Conservation (phyloP, 352 stramenopile species). For the Globisporangium heterothallicum region DNA sequence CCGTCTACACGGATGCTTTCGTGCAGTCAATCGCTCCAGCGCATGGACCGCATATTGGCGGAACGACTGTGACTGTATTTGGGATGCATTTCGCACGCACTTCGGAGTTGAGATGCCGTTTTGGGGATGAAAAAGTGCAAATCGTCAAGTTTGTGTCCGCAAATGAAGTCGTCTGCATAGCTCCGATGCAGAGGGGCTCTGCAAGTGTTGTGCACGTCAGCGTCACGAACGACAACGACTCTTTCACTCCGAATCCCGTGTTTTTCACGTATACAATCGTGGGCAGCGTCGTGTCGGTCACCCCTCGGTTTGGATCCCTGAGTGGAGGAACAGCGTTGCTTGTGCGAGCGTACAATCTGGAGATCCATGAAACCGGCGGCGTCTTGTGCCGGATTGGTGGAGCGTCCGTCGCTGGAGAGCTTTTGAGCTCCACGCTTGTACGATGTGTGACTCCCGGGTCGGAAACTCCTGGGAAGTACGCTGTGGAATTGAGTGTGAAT, state of each 20-base stretch:
- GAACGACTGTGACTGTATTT: slow-evolving; percentile 78
- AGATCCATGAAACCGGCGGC: slow-evolving; percentile 26
- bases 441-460: slow-evolving; percentile 41
- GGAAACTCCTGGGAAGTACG: slow-evolving; percentile 16
- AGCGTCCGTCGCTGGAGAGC: slow-evolving; percentile 18
- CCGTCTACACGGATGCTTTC: slow-evolving; percentile 71
- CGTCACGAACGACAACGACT: slow-evolving; percentile 69
- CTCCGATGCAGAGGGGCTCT: slow-evolving; percentile 40
- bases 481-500: slow-evolving; percentile 59
- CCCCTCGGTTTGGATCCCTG: slow-evolving; percentile 40
- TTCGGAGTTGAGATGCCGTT: slow-evolving; percentile 58
- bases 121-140: slow-evolving; percentile 53
- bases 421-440: slow-evolving; percentile 30
- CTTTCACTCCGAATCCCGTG: slow-evolving; percentile 50
- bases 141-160: slow-evolving; percentile 65
- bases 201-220: slow-evolving; percentile 36
- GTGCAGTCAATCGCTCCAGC: slow-evolving; percentile 63
- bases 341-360: slow-evolving; percentile 52
- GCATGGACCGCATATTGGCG: slow-evolving; percentile 67
- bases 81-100: slow-evolving; percentile 76
- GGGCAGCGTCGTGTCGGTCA: slow-evolving; percentile 47
- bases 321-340: slow-evolving; percentile 48
- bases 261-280: slow-evolving; percentile 77
- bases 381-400: slow-evolving; percentile 48
- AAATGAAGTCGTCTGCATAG: slow-evolving; percentile 63